These are phyloP conservation scores for Bacidia rubella DNA, from an alignment of 495 filamentous ascomycete species.

Conservation along the genomic window DNA sequence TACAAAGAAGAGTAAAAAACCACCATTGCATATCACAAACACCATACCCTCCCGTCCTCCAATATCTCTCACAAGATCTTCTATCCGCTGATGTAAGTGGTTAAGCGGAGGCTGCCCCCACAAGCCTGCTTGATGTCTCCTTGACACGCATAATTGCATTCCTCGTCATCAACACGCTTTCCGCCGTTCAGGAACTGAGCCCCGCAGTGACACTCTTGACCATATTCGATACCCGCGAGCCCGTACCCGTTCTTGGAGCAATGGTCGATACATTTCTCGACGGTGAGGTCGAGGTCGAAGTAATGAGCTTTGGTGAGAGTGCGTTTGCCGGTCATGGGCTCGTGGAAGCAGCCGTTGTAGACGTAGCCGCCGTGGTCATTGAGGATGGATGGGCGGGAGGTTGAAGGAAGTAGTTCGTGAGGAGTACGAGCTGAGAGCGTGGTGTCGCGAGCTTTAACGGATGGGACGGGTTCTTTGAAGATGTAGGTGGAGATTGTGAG, in stretches of 20 bases:
- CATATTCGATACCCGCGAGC: not conserved
- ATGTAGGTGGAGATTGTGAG: too few relatives aligned
- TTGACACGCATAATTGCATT: not conserved
- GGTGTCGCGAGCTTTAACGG: too few relatives aligned
- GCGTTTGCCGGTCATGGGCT: not conserved
- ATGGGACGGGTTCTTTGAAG: too few relatives aligned
- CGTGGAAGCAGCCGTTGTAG: not conserved
- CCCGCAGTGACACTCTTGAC: constrained; percentile 4
- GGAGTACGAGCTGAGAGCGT: too few relatives aligned
- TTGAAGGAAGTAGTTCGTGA: too few relatives aligned
- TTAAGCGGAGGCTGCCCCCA: not conserved
- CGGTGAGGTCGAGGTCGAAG: not conserved
- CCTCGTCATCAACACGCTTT: not conserved
- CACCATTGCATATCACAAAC: too few relatives aligned
- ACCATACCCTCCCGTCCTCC: too few relatives aligned
- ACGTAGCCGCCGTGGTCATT: not conserved
- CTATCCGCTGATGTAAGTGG: not conserved
- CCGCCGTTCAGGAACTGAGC: not conserved
- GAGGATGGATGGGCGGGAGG: too few relatives aligned
- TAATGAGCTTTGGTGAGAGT: not conserved
- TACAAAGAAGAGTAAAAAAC: too few relatives aligned
- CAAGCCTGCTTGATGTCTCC: not conserved
- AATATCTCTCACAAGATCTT: too few relatives aligned
- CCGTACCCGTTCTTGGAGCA: not conserved
- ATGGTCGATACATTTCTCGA: not conserved